Conservation (phyloP, 768 basidiomycete genomes). For the Russula earlei region DNA sequence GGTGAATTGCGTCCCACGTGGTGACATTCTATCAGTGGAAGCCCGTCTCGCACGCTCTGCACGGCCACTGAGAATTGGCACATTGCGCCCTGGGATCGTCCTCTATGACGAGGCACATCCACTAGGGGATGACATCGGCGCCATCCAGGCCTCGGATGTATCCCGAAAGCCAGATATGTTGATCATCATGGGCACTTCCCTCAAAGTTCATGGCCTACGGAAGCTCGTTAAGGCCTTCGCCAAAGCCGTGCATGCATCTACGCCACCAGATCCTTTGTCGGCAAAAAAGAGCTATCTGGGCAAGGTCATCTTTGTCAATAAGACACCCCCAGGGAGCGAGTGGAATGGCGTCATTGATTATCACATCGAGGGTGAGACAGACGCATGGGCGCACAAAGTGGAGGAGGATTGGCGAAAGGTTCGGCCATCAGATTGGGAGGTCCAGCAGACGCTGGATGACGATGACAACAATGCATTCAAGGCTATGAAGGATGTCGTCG, state of each 20-base stretch:
- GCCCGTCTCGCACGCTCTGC: constrained; percentile 77
- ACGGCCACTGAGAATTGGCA: constrained; percentile 68
- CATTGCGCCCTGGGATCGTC: constrained; percentile 88
- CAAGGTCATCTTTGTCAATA: constrained; percentile 88
- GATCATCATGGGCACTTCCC: constrained; percentile 93
- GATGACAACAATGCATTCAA: constrained; percentile 42
- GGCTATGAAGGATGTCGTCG: constrained; percentile 36
- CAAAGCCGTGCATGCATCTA: constrained; percentile 57
- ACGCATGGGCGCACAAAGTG: constrained; percentile 72
- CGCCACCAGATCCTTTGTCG: constrained; percentile 29
- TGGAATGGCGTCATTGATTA: constrained; percentile 90
- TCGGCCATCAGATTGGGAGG: constrained; percentile 84
- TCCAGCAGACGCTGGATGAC: constrained; percentile 65
- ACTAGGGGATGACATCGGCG: constrained; percentile 84
- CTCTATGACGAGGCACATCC: constrained; percentile 94
- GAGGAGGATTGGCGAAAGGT: constrained; percentile 82
- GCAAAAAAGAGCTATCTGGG: constrained; percentile 40
- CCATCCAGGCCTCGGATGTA: constrained; percentile 69
- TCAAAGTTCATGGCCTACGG: constrained; percentile 93
- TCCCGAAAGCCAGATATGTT: constrained; percentile 79
- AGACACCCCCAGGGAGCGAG: constrained; percentile 73
- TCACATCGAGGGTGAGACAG: constrained; percentile 75
- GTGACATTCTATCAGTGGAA: constrained; percentile 38
- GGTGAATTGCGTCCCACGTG: constrained; percentile 10
- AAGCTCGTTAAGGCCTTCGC: constrained; percentile 93